Evolutionary conservation across 2,329 filamentous ascomycete genomes (phyloP).

Genomic region (Hymenoscyphus infarciens): DNA sequence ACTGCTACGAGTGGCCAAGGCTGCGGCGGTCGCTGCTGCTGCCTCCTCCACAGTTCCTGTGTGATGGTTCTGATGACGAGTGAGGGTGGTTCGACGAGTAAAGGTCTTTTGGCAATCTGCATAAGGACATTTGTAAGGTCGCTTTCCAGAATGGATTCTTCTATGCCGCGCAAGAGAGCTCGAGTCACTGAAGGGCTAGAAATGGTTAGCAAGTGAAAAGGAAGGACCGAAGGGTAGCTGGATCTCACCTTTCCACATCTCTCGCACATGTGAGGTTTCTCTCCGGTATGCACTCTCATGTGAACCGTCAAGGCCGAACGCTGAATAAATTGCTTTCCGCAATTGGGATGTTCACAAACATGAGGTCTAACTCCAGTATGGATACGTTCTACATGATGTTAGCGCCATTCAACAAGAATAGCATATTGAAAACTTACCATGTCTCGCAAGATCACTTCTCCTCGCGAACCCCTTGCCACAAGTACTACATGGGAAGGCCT

Average conservation of each 20-base stretch:
- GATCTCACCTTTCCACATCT: slow-evolving; percentile 81
- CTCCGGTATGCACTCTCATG: slow-evolving; percentile 90
- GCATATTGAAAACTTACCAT: slow-evolving; percentile 62
- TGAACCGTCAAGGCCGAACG: slow-evolving; percentile 93
- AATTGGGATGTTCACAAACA: slow-evolving; percentile 83
- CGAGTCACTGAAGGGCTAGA: slow-evolving; percentile 90
- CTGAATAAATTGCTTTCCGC: slow-evolving; percentile 96
- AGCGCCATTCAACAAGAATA: slow-evolving; percentile 11
- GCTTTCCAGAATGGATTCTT: slow-evolving; percentile 90
- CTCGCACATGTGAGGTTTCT: slow-evolving; percentile 98
- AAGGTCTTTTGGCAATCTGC: slow-evolving; percentile 99
- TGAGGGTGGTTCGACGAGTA: slow-evolving; percentile 90
- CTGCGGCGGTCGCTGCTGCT: slow-evolving; percentile 81
- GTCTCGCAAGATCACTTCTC: slow-evolving; percentile 87
- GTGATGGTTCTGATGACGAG: slow-evolving; percentile 92
- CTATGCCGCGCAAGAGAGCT: slow-evolving; percentile 91
- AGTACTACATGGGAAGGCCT: slow-evolving; percentile 85
- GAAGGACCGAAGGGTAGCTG: background rate
- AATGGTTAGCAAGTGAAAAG: slow-evolving; percentile 25
- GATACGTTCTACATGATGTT: slow-evolving; percentile 69
- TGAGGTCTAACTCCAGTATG: slow-evolving; percentile 90
- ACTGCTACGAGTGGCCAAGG: slow-evolving; percentile 56
- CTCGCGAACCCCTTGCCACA: slow-evolving; percentile 91
- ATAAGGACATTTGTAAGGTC: slow-evolving; percentile 96
- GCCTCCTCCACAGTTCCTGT: slow-evolving; percentile 94